Percentiles rank a stretch among this genome's conserved stretches.
Conservation (phyloP, 768 basidiomycete species). For the Hemileccinum rubropunctum region DNA sequence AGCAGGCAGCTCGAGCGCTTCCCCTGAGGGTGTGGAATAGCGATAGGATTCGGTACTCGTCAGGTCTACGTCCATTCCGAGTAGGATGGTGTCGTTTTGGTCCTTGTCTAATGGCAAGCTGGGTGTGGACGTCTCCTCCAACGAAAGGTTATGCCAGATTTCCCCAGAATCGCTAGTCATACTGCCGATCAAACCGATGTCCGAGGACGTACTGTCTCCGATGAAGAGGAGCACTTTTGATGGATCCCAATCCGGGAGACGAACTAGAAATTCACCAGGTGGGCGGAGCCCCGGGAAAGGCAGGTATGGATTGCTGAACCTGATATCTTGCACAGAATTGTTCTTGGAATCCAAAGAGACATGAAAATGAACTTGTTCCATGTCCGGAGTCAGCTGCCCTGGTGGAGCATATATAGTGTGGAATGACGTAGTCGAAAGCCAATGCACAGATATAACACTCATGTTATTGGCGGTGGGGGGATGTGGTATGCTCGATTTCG, state of each 20-base stretch:
- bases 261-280: conserved; percentile 41
- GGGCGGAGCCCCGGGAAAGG: conserved; percentile 46
- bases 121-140: conserved; percentile 51
- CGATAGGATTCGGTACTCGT: conserved; percentile 45
- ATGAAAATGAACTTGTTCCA: conserved; percentile 42
- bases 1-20: conserved; percentile 41
- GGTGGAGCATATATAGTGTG: conserved; percentile 59
- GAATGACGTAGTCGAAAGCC: conserved; percentile 71
- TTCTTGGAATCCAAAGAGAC: conserved; percentile 42
- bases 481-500: conserved; percentile 53
- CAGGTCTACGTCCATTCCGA: conserved; percentile 65
- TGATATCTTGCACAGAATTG: conserved; percentile 36
- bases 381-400: conserved; percentile 34
- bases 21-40: conserved; percentile 40
- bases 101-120: conserved; percentile 67
- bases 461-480: conserved; percentile 51
- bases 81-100: conserved; percentile 65
- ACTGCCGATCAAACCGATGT: conserved; percentile 46
- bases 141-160: conserved; percentile 42
- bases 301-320: conserved; percentile 38
- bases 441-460: conserved; percentile 53
- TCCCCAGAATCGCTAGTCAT: conserved; percentile 30
- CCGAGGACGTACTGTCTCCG: conserved; percentile 50
- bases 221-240: conserved; percentile 41
- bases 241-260: conserved; percentile 44